Conservation (phyloP, 495 filamentous ascomycete species). For the Penicillium nucicola region DNA sequence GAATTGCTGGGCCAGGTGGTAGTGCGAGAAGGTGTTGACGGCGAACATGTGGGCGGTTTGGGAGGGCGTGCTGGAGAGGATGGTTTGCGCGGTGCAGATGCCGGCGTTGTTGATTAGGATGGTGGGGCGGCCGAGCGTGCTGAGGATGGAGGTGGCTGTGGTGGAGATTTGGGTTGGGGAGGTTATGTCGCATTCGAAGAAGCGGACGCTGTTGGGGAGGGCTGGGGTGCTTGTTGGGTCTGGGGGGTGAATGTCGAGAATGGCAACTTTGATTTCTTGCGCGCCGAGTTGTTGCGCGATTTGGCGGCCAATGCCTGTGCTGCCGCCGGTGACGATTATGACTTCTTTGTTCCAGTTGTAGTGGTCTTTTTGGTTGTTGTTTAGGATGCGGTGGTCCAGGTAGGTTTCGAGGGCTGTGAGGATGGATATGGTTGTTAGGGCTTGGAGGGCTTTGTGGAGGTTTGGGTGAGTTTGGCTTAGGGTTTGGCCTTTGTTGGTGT, state of each 20-base stretch:
- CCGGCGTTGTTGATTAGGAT: conserved; percentile 78
- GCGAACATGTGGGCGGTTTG: conserved; percentile 65
- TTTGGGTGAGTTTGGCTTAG: conserved; percentile 46
- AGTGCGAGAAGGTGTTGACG: conserved; percentile 70
- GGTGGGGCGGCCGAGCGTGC: conserved; percentile 59
- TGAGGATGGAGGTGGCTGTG: conserved; percentile 48
- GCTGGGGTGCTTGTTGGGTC: conserved; percentile 36
- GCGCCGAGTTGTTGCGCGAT: conserved; percentile 60
- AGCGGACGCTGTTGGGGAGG: conserved; percentile 52
- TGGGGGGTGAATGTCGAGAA: conserved; percentile 66
- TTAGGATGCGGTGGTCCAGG: conserved; percentile 51
- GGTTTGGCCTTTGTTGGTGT: conserved; percentile 54
- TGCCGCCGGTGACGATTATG: conserved; percentile 68
- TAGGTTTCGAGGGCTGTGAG: conserved; percentile 44
- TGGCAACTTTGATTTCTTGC: conserved; percentile 57
- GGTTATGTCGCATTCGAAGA: conserved; percentile 66
- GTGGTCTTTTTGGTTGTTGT: conserved; percentile 58
- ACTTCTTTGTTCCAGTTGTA: conserved; percentile 71
- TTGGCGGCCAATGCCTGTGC: conserved; percentile 62
- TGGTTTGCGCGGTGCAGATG: conserved; percentile 55
- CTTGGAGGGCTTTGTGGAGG: conserved; percentile 21
- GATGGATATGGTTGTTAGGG: conserved; percentile 38
- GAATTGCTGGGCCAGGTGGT: conserved; percentile 62
- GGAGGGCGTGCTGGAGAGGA: conserved; percentile 53
- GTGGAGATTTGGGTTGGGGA: conserved; percentile 46